Conservation (phyloP, 2,329 filamentous ascomycete species). For the Colletotrichum filicis region DNA sequence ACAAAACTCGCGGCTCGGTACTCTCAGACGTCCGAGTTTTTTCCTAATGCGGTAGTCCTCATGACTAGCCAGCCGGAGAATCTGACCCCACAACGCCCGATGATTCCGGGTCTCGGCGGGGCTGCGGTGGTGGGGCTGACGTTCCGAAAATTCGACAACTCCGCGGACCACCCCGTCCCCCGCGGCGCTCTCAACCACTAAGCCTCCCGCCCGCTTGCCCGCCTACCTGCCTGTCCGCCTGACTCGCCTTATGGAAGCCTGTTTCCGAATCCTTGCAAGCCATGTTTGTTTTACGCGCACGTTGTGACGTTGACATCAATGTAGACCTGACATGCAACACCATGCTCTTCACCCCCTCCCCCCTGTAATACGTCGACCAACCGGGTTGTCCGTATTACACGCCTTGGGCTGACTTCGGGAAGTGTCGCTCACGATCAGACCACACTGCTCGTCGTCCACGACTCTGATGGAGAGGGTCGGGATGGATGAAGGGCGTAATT, state of each 20-base stretch:
- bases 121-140: neutral
- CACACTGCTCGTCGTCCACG: neutral
- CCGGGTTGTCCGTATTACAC: conserved; percentile 12
- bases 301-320: neutral
- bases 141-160: conserved; percentile 3
- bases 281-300: neutral
- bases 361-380: neutral
- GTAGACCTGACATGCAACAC: neutral
- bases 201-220: neutral
- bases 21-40: neutral
- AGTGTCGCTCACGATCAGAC: conserved; percentile 4
- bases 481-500: neutral
- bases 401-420: neutral
- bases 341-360: neutral
- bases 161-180: neutral
- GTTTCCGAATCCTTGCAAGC: neutral
- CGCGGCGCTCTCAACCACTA: too few relatives aligned
- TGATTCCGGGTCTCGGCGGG: neutral
- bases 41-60: neutral
- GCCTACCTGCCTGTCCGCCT: neutral
- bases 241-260: neutral
- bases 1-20: neutral
- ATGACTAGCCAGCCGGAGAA: neutral
- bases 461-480: neutral
- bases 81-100: neutral